Percentiles rank a stretch among this genome's conserved stretches.
Evolutionary conservation across 192 early-diverging fungal genomes (phyloP).

Genomic region (Haplosporangium gracile): DNA sequence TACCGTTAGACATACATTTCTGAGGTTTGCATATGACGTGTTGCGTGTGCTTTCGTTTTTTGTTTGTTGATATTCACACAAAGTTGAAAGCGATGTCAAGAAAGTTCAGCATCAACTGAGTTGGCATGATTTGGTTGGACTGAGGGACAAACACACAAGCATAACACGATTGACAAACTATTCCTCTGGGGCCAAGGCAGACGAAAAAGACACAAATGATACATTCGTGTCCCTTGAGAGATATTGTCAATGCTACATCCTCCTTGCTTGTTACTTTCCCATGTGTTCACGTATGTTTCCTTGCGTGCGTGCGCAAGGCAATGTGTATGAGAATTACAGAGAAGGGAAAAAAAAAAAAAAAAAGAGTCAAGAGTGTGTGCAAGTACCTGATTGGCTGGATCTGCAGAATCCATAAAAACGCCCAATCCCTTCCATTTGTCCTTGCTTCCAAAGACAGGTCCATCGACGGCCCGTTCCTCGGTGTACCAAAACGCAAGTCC

Average conservation of each 20-base stretch:
- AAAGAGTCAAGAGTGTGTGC: slow-evolving; percentile 20
- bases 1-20: background rate
- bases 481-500: slow-evolving; percentile 91
- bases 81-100: background rate
- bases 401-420: slow-evolving; percentile 76
- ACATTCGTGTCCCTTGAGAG: background rate
- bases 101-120: background rate
- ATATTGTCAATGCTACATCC: background rate
- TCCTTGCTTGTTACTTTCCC: background rate
- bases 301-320: too few species aligned
- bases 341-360: background rate
- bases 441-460: slow-evolving; percentile 71
- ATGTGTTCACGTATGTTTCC: too few species aligned
- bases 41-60: background rate
- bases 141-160: background rate
- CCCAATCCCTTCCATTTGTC: slow-evolving; percentile 78
- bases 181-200: background rate
- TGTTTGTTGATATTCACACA: too few species aligned
- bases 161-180: background rate
- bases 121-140: background rate
- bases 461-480: slow-evolving; percentile 32
- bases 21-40: background rate
- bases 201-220: background rate
- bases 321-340: background rate
- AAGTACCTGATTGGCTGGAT: slow-evolving; percentile 54